Evolutionary conservation across 331 rosid species (phyloP).

Genomic region (Quercus phellos): DNA sequence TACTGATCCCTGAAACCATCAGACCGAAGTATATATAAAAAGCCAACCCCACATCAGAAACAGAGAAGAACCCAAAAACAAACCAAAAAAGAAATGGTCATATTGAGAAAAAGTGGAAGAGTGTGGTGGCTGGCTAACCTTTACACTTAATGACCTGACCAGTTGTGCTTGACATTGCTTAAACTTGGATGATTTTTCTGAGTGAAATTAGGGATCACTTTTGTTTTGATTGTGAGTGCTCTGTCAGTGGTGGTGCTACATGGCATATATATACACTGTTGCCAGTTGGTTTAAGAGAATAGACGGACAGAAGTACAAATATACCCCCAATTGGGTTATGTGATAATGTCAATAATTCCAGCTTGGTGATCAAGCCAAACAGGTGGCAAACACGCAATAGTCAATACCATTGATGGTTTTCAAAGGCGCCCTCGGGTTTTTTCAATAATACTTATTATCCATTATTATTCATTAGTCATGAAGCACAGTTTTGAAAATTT

Average conservation of each 20-base stretch:
- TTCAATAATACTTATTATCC: too few species aligned
- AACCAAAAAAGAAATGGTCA: neutral
- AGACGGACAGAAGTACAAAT: too few species aligned
- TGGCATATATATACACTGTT: neutral
- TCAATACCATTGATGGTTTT: neutral
- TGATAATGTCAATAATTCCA: neutral
- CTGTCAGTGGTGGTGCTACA: neutral
- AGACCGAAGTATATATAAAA: neutral
- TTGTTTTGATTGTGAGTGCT: neutral
- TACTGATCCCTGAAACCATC: neutral
- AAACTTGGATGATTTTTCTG: neutral
- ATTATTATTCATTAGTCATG: too few species aligned
- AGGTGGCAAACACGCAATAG: neutral
- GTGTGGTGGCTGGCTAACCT: constrained; percentile 21
- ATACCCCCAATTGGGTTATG: too few species aligned
- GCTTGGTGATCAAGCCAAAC: too few species aligned
- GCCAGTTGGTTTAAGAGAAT: too few species aligned
- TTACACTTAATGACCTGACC: constrained; percentile 58
- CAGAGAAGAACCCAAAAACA: neutral
- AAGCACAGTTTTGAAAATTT: too few species aligned
- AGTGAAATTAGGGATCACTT: neutral
- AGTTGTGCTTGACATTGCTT: constrained; percentile 37
- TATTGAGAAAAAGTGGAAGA: neutral
- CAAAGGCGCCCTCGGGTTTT: neutral
- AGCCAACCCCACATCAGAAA: neutral